Conservation (phyloP, 1,139 yeast species). For the Hanseniaspora sp. region DNA sequence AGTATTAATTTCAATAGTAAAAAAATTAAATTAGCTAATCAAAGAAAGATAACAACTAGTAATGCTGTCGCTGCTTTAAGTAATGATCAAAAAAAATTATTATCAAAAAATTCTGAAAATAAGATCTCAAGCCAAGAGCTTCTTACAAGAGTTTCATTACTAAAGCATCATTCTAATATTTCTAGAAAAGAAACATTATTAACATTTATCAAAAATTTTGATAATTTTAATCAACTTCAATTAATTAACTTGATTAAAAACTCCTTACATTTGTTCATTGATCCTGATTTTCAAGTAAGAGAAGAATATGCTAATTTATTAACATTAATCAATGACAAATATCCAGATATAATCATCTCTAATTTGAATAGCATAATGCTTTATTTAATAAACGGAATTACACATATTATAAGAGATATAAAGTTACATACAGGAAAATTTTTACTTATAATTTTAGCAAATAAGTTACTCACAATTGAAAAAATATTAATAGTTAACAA, state of each 20-base stretch:
- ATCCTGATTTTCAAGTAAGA: conserved; percentile 44
- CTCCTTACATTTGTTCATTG: conserved; percentile 28
- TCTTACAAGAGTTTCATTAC: conserved; percentile 49
- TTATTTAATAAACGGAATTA: conserved; percentile 87
- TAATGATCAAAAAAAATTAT: conserved; percentile 18
- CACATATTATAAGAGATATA: conserved; percentile 69
- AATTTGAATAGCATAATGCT: conserved; percentile 58
- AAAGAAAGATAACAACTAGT: conserved; percentile 32
- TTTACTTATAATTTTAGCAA: conserved; percentile 32
- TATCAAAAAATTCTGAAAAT: conserved; percentile 17
- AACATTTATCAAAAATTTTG: conserved; percentile 36
- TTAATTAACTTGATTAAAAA: conserved; percentile 27
- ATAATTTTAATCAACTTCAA: conserved; percentile 22
- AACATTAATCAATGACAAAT: conserved; percentile 39
- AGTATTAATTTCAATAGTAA: conserved; percentile 79
- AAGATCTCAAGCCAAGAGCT: conserved; percentile 35
- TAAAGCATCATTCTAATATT: conserved; percentile 64
- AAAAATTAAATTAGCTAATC: conserved; percentile 51
- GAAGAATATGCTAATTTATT: conserved; percentile 46
- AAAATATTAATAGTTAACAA: conserved; percentile 12
- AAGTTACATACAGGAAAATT: conserved; percentile 61
- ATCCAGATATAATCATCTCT: conserved; percentile 49
- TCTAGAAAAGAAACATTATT: conserved; percentile 66
- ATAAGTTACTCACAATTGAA: conserved; percentile 34
- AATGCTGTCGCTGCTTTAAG: conserved; percentile 16